Evolutionary conservation across 2,329 filamentous ascomycete species (phyloP).

Genomic region (Colletotrichum agaves): DNA sequence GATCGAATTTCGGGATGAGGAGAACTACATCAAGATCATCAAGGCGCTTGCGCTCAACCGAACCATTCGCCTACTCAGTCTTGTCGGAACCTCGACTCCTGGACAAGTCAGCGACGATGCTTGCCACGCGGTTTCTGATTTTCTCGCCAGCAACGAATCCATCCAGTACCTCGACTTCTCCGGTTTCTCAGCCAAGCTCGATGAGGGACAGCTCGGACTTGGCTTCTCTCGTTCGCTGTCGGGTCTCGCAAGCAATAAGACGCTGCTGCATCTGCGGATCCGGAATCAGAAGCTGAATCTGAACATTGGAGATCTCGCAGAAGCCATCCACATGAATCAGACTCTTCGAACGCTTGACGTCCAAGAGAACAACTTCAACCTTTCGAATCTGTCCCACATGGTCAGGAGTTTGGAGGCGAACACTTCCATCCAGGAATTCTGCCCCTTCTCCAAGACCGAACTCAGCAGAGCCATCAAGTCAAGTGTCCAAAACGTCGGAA

Average conservation of each 20-base stretch:
- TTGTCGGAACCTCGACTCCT: conserved; percentile 65
- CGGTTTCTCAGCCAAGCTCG: conserved; percentile 66
- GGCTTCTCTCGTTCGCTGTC: conserved; percentile 62
- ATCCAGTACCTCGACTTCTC: conserved; percentile 67
- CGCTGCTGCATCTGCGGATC: conserved; percentile 62
- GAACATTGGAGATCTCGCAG: conserved; percentile 64
- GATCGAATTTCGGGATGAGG: conserved; percentile 65
- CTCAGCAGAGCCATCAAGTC: conserved; percentile 49
- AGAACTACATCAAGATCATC: conserved; percentile 62
- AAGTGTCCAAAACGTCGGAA: conserved; percentile 32
- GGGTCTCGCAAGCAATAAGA: conserved; percentile 57
- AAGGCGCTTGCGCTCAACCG: conserved; percentile 60
- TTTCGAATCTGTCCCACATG: conserved; percentile 61
- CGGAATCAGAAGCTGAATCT: conserved; percentile 66
- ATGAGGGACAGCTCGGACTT: conserved; percentile 65
- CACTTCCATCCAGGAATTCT: conserved; percentile 56
- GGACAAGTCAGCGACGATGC: conserved; percentile 58
- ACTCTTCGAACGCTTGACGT: conserved; percentile 64
- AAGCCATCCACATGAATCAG: conserved; percentile 59
- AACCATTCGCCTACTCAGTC: conserved; percentile 62
- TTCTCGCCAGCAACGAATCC: conserved; percentile 62
- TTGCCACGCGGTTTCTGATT: conserved; percentile 58
- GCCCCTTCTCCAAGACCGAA: conserved; percentile 52
- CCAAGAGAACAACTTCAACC: conserved; percentile 64
- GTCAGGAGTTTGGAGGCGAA: conserved; percentile 57